Base-by-base conservation (phyloP, 768 basidiomycete species). In the Leccinellum luteum region DNA sequence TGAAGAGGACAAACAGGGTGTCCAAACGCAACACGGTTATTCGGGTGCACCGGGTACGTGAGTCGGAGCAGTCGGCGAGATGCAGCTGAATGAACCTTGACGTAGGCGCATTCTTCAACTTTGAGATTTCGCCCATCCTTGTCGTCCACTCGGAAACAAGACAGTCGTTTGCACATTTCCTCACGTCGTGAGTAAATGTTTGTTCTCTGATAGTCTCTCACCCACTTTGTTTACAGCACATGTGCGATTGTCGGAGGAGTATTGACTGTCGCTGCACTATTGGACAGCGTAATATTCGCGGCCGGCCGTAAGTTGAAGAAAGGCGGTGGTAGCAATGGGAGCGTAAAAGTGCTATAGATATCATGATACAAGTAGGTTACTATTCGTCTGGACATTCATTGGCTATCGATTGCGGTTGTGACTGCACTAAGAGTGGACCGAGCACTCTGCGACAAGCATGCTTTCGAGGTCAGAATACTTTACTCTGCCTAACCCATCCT, bases 241-340 rank as follows among this genome's bases (percentile, higher is more conserved):
- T 97, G 94, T 69, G 97, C 97, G 2, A 98, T 99, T 66, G 88
- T 99, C 28, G 97, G 97, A 63, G 97, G 97, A 64, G 95, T 98
- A 4, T 76, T 99, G 59, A 99, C 97, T 5, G 88, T 99, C 19
- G 95, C 94, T 17, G 89, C 90, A 1, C 75, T 99, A 14, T 63
- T 98, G 52, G 97, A 98, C 72, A 84, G 90, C 59, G 76, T 91
- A 51, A 81, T 97, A 56, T 98, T 96, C 70, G 89, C 88, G 15
- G 89, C 94, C 31, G 81, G 84, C 52, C 84, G 85, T 59, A 81
- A 80, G 48, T 69, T 98, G 60, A 92, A 90, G 74, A 89, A 87
- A 74, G 76, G 76, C 15, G 68, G 68, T 23, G 62, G 61, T 4
- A 34, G 31, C 27, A 73, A 74, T 12, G 72, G 73, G 47, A 60